A percentile compares a stretch with the other conserved stretches of the same genome.
These are phyloP conservation scores for Ophiocytium majus DNA, from an alignment of 352 stramenopile species.

Conservation along the genomic window DNA sequence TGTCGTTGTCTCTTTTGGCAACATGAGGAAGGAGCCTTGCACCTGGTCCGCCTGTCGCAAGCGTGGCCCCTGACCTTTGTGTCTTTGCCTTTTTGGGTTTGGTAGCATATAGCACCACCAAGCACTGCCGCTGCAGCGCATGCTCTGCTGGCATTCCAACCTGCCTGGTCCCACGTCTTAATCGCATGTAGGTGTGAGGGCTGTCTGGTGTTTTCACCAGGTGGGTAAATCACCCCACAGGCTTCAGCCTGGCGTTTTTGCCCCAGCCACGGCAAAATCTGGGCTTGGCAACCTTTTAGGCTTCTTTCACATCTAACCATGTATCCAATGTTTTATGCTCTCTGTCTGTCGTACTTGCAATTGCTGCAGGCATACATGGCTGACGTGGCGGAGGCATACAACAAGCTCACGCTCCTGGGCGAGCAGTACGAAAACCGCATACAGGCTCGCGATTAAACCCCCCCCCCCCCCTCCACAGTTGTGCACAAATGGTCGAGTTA, in stretches of 20 bases:
- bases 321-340: background rate
- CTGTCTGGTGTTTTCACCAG: background rate
- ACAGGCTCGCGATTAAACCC: background rate
- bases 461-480: background rate
- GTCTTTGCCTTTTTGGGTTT: background rate
- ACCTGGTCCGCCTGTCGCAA: background rate
- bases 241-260: background rate
- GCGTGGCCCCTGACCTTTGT: background rate
- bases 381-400: constrained; percentile 50
- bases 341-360: background rate
- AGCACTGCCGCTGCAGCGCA: background rate
- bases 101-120: background rate
- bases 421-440: constrained; percentile 49
- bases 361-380: constrained; percentile 30
- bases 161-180: background rate
- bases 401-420: constrained; percentile 42
- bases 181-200: background rate
- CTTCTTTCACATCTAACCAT: background rate
- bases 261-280: background rate
- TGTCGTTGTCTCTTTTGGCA: background rate
- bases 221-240: background rate
- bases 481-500: too few relatives aligned
- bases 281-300: background rate
- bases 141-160: too few relatives aligned
- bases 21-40: background rate